phyloP scores from a whole-genome alignment of 2,329 filamentous ascomycete species.

The Rhynchosporium graminicola region DNA sequence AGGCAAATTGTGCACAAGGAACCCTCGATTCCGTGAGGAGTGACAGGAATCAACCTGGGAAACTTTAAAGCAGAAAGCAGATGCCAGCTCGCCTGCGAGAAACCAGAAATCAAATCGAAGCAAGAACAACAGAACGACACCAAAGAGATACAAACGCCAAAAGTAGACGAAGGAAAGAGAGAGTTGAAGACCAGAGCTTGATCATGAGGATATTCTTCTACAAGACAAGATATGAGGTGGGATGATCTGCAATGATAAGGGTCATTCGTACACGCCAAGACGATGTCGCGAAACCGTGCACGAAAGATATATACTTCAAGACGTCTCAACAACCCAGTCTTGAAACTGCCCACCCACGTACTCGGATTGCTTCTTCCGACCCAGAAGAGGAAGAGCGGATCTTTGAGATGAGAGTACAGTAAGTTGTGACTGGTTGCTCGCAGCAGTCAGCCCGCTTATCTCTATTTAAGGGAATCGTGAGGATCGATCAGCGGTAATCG shows the following conservation, averaged over 20 bases:
- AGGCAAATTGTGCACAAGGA: neutral
- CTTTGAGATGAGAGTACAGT: too few species aligned
- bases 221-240: neutral
- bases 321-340: conserved; percentile 4
- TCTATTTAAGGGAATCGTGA: conserved; percentile 7
- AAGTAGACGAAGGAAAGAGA: neutral
- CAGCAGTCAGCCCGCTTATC: conserved; percentile 5
- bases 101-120: neutral
- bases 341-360: neutral
- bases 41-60: neutral
- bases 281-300: conserved; percentile 1
- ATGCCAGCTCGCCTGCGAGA: conserved; percentile 7
- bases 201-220: neutral
- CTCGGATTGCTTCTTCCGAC: too few species aligned
- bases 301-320: conserved; percentile 2
- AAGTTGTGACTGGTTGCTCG: too few species aligned
- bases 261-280: neutral
- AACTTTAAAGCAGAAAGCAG: neutral
- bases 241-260: conserved; percentile 15
- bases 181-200: neutral
- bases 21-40: neutral
- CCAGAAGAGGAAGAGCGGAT: too few species aligned
- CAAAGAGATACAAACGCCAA: neutral
- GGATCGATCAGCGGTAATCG: neutral
- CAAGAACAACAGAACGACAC: neutral